Base-by-base conservation (phyloP, 345 rosid genomes). In the Ceriops decandra region DNA sequence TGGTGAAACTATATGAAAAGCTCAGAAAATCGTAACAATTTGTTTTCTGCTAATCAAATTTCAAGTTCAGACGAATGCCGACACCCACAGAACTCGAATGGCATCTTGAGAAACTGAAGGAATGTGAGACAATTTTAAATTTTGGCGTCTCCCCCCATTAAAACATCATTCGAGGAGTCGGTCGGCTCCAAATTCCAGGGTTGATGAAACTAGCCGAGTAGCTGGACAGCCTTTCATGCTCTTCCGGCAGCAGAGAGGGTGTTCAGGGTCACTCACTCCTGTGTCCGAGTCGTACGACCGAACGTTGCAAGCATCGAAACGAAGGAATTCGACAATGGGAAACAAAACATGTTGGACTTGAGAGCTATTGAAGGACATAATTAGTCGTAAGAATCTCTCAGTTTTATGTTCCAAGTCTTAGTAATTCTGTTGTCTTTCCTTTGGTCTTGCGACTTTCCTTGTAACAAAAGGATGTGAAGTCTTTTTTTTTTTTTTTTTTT, bases 101-200 rank as follows among this genome's bases (percentile, higher is more conserved):
- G 67, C 72, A 60, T 72, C 15, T 33, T 3, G 32, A 7, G 91
- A 88, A 61, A 89, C 62, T 4, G 38, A 28, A 63, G 90, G 88
- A 74, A 89, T 72, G 51, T 85, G 81, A 60, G 42, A 73, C 33
- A 84, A 63, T 58, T 85, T 83, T 8, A 89, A 82, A 38, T 75
- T 89, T 68, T 74, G 75, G 15, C 10, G 35, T 31, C 84, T 59
- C 24, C 90, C 91, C 59, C 11, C 67, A 9, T 21, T 22, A 31
- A 35, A 88, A 81, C 46, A 83, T 76, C 93, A 90, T 86, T 24
- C 7, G 60, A 67, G 86, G 86, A 0, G 80, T 80, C 46, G 84
- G 67, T 32, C 57, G 75, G 66, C 88, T 76, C 88, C 81, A 82
- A 24, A 86, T 59, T 35, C 86, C 82, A 26, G 91, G 79, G 65